Percentiles rank a stretch among this genome's conserved stretches.
Evolutionary conservation across 441 rosid species (phyloP).

Genomic region (Corymbia citriodora): DNA sequence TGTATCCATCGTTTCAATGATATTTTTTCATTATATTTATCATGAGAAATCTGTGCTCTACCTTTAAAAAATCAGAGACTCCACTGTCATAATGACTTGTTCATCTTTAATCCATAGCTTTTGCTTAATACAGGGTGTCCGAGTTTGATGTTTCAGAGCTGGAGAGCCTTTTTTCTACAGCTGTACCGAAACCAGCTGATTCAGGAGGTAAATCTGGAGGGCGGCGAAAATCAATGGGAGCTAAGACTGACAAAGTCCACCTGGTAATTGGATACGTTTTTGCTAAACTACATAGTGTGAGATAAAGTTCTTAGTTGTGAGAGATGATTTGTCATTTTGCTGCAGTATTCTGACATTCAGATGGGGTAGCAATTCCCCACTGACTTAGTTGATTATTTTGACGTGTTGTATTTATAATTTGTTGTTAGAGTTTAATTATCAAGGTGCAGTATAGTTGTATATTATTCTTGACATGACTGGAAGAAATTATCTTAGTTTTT

Average conservation of each 20-base stretch:
- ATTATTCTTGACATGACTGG: neutral
- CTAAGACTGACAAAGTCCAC: slow-evolving; percentile 82
- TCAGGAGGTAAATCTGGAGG: slow-evolving; percentile 49
- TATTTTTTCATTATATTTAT: neutral
- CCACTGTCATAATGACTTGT: neutral
- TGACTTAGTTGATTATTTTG: neutral
- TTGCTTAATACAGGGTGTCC: slow-evolving; percentile 40
- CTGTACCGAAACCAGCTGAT: slow-evolving; percentile 66
- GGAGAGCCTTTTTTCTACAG: slow-evolving; percentile 84
- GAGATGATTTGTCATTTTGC: neutral
- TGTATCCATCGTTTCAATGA: slow-evolving; percentile 24
- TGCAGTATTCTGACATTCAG: neutral
- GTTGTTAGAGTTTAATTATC: neutral
- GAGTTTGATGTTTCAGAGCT: slow-evolving; percentile 96
- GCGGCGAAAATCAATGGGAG: slow-evolving; percentile 64
- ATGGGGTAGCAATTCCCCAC: neutral
- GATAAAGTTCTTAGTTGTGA: neutral
- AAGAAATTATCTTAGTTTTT: neutral
- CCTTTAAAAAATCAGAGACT: neutral
- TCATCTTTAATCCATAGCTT: neutral
- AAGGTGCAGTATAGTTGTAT: neutral
- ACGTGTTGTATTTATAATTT: neutral
- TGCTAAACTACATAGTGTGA: neutral
- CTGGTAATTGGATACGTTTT: slow-evolving; percentile 41
- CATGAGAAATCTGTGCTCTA: slow-evolving; percentile 1